Base-by-base conservation (phyloP, 2,329 filamentous ascomycete species). In the Coniella vitis region DNA sequence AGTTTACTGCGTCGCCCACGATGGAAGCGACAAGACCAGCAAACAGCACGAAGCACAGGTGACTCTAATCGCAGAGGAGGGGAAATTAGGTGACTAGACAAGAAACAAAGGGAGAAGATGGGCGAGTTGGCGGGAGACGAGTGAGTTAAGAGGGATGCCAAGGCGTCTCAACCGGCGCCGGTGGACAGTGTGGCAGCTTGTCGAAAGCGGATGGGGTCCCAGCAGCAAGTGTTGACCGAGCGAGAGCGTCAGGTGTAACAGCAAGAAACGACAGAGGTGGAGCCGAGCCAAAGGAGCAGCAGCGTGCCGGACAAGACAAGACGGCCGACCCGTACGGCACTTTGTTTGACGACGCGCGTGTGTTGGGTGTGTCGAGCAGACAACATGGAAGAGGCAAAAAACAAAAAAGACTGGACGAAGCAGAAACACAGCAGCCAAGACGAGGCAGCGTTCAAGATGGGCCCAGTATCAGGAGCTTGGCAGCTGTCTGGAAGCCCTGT, bases 111-210 rank as follows among this genome's bases (percentile, higher is more conserved):
- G 56, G 44, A 56, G 54, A 51, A 53, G 54, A 54, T 55, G 48
- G 47, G 51, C 13, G 38, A 22, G 52, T 47, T n/a, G 56, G 56
- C 52, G 56, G 57, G 57, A 56, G 48, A 58, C 31, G 32, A 45
- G 55, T 51, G 55, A 59, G 61, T 62, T 62, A 62, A 60, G 61
- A 61, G 57, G 60, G 52, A 50, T 54, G 64, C 64, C 63, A 66
- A 65, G 60, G 47, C 50, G 57, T 54, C 58, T 57, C 58, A 60
- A 63, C 58, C 60, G 59, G 65, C 66, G 65, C 65, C 63, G 67
- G 53, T 48, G 48, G 47, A 69, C 58, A 66, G 69, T 71, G 10
- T 49, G 45, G 42, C 38, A 32, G n/a, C n/a, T n/a, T n/a, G n/a
- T n/a, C n/a, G n/a, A n/a, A n/a, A n/a, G n/a, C n/a, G n/a, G n/a